A percentile compares a stretch with the other conserved stretches of the same genome.
These are phyloP conservation scores for Yamadazyma blattariae DNA, from an alignment of 1,139 yeast genomes.

Conservation along the genomic window DNA sequence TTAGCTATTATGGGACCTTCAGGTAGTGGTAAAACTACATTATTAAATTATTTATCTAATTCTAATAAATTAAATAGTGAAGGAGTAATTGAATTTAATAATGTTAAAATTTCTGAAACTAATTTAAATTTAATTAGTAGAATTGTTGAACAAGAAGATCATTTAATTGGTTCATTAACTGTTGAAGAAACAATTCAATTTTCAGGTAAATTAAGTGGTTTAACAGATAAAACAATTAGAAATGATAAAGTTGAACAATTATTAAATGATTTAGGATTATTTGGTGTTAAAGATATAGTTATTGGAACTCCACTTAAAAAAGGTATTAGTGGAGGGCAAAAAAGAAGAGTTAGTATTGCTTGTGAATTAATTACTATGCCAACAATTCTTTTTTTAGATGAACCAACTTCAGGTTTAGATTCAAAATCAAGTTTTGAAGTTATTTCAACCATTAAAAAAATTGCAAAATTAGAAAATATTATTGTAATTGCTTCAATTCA, in stretches of 20 bases:
- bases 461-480: slow-evolving; percentile 24
- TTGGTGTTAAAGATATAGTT: slow-evolving; percentile 15
- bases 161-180: slow-evolving; percentile 21
- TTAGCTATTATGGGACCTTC: slow-evolving; percentile 69
- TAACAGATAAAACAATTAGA: slow-evolving; percentile 10
- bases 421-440: slow-evolving; percentile 39
- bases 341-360: slow-evolving; percentile 25
- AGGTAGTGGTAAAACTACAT: slow-evolving; percentile 69
- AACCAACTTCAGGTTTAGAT: slow-evolving; percentile 93
- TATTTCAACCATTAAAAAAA: slow-evolving; percentile 21
- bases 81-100: slow-evolving; percentile 7
- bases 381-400: slow-evolving; percentile 55
- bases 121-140: slow-evolving; percentile 22
- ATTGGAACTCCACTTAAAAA: slow-evolving; percentile 22
- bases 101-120: slow-evolving; percentile 7
- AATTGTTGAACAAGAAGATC: slow-evolving; percentile 26
- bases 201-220: slow-evolving; percentile 20
- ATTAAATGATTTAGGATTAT: slow-evolving; percentile 18
- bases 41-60: slow-evolving; percentile 53
- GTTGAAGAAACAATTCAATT: slow-evolving; percentile 22
- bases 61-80: slow-evolving; percentile 11
- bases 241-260: slow-evolving; percentile 16
- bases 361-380: slow-evolving; percentile 25
- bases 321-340: slow-evolving; percentile 24
- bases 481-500: slow-evolving; percentile 35